Base-by-base conservation (phyloP, 176 grass and related monocot species). In the Zea luxurians region DNA sequence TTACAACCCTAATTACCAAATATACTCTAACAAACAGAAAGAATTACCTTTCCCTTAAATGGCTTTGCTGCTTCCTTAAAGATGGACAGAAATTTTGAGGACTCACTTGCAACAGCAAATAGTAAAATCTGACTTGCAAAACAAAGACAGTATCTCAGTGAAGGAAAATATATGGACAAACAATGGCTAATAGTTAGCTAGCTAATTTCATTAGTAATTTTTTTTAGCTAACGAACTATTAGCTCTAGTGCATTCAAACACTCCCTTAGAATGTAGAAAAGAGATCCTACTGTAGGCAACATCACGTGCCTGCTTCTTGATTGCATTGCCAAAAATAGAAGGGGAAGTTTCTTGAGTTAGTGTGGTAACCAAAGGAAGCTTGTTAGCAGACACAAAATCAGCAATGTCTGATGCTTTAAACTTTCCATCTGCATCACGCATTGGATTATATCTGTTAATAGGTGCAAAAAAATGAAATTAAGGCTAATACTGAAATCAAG, bases 21-120 rank as follows among this genome's bases (percentile, higher is more conserved):
- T 59, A 59, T 7, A 20, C 7, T 55, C 17, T 18, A 21, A 59
- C 55, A 21, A 59, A 21, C 11, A 80, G 16, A 81, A 81, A 69
- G 40, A 83, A 36, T 17, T 85, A 94, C 96, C 92, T 92, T 90
- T 55, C 96, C 96, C 83, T 95, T 98, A 76, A 90, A 98, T 54
- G 87, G 78, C 64, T 90, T 98, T 48, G 96, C 90, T 81, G 83
- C 87, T 82, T 94, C 96, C 78, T 94, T 86, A 48, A 98, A 90
- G 71, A 83, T 78, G 17, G 89, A 81, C 66, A 98, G 50, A 61
- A 92, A 70, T 67, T 89, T 80, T 0, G 68, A 59, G 7, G 89
- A 88, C 20, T 98, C 83, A 45, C 83, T 98, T 64, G 96, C 87
- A 77, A 90, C 75, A 80, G 90, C 73, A 83, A 95, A 95, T 36